Evolutionary conservation across 1,139 yeast species (phyloP).

Genomic region (Kodamaea arcana): DNA sequence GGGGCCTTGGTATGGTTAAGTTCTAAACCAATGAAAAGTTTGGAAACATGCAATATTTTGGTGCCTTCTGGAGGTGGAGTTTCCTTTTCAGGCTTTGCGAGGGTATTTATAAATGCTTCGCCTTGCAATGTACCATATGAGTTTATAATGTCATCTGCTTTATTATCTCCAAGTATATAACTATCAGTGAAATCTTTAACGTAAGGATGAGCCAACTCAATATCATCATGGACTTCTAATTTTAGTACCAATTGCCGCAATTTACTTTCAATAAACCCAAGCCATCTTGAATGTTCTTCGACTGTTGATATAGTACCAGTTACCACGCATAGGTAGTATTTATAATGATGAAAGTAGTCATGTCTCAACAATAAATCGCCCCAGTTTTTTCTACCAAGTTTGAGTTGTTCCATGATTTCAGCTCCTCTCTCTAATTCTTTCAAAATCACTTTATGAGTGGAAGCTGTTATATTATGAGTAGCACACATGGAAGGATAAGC

Average conservation of each 20-base stretch:
- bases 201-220: conserved; percentile 85
- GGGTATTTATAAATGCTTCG: conserved; percentile 25
- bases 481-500: conserved; percentile 99
- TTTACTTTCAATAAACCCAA: conserved; percentile 90
- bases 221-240: conserved; percentile 70
- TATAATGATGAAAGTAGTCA: conserved; percentile 75
- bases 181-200: conserved; percentile 68
- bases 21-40: conserved; percentile 76
- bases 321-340: conserved; percentile 78
- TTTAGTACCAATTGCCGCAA: conserved; percentile 76
- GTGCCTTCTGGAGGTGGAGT: conserved; percentile 24
- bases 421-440: conserved; percentile 73
- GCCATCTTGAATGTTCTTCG: conserved; percentile 85
- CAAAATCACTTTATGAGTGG: conserved; percentile 79
- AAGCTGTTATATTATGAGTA: conserved; percentile 86
- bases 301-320: conserved; percentile 68
- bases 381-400: conserved; percentile 66
- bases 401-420: conserved; percentile 66
- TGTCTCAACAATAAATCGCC: conserved; percentile 70
- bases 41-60: conserved; percentile 56
- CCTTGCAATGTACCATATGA: conserved; percentile 50
- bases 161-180: conserved; percentile 50
- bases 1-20: conserved; percentile 42
- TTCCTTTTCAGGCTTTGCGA: conserved; percentile 9
- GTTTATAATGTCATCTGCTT: conserved; percentile 51